Base-by-base conservation (phyloP, 306 rosid species). In the Hylodesmum podocarpum region DNA sequence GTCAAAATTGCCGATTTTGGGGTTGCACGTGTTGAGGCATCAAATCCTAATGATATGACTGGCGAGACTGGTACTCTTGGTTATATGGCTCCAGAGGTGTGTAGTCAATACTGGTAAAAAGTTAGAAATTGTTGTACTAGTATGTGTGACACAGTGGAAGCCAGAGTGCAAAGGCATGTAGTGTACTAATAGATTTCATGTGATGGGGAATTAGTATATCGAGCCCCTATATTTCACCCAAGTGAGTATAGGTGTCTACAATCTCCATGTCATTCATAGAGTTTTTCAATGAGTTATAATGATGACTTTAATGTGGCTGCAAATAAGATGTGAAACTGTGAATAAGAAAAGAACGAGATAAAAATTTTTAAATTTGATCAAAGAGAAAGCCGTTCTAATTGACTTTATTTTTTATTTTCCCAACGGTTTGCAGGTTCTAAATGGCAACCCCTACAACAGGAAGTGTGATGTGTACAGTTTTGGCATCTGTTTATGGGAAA, bases 51-150 rank as follows among this genome's bases (percentile, higher is more conserved):
- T 36, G 98, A 95, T 83, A 95, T 95, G 98, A 95, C 98, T 14
- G 98, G 98, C 83, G 98, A 95, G 92, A 95, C 98, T 36, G 98
- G 98, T 25, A 95, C 98, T 11, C 97, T 95, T 47, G 98, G 98
- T 83, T 95, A 95, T 87, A 95, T 95, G 98, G 98, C 98, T 81
- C 98, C 98, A 2, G 98, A 95, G 98, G 98, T 93, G 74, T 55
- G 72, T 77, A 6, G 37, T 79, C n/a, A 29, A 46, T 65, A 72
- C 49, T 18, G 37, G 7, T 65, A 40, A 43, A 75, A 70, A 62
- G 15, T 73, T 75, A 16, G 4, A 79, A 15, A 46, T 54, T 46
- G n/a, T 61, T 69, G 43, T 39, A 6, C 43, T 50, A 15, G 41
- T 27, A 21, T 49, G 70, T 63, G 28, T 37, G 61, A 25, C 13